Evolutionary conservation across 2,329 filamentous ascomycete species (phyloP), one percentile per base, ranked within the genome.

Genomic region (Fusarium tjaetaba): DNA sequence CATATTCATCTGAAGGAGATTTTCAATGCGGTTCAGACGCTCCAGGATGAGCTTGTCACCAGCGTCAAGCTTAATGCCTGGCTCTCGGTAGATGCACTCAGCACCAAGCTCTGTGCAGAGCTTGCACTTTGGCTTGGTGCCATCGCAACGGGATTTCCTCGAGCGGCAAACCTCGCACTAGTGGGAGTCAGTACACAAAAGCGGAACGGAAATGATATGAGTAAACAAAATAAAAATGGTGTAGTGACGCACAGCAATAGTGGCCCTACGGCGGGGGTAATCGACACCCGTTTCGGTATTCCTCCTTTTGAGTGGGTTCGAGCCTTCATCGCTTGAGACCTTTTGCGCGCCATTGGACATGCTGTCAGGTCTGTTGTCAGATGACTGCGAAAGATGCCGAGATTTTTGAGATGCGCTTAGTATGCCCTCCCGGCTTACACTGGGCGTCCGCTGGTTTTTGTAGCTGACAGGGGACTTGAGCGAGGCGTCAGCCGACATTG

Each of bases 31-130:
- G 76, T 88, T 90, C 41, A 96, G 86, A 63, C 92, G 91, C 80
- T 96, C 94, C 42, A 96, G 84, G 70, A 96, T 96, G 64, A 96
- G 86, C 83, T 95, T 96, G 85, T 96, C 94, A 73, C 94, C 94
- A 41, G 93, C 93, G 80, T 96, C 94, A 15, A 96, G 88, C 83
- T 96, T 96, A 85, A 96, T 94, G 6, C 93, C 93, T 11, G 94
- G 94, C 80, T 96, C 94, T 72, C 94, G 89, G 81, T 96, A 96
- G 73, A 95, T 88, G 81, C 94, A 96, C 72, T 96, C 93, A 49
- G 93, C 94, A 61, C 93, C 93, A 45, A 96, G 86, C 80, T 96
- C 94, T 15, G 92, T 91, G 83, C 94, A 96, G 41, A 96, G 90
- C 81, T 94, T 93, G 84, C 94, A 96, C 82, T 95, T 96, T 49